Evolutionary conservation across 495 filamentous ascomycete genomes (phyloP).

Genomic region (Filosporella fistucella): DNA sequence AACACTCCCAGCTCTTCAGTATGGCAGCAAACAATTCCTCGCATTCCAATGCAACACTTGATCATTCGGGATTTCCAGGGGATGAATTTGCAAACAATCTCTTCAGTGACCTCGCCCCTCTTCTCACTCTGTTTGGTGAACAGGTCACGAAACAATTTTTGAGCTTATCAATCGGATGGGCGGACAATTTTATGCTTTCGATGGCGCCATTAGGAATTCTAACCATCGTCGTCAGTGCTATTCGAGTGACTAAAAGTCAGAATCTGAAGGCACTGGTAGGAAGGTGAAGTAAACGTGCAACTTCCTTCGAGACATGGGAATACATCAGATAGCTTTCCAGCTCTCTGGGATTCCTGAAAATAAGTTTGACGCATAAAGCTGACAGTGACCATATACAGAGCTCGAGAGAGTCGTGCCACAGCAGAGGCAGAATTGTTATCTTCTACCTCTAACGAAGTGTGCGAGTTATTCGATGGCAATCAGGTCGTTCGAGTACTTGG

Average conservation of each 20-base stretch:
- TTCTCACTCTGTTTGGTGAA: neutral
- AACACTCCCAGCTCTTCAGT: too few relatives aligned
- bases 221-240: neutral
- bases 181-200: neutral
- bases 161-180: too few relatives aligned
- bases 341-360: too few relatives aligned
- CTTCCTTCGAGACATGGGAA: too few relatives aligned
- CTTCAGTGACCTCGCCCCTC: neutral
- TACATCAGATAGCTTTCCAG: too few relatives aligned
- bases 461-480: neutral
- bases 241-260: neutral
- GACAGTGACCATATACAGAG: too few relatives aligned
- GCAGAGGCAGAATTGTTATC: neutral
- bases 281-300: too few relatives aligned
- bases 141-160: neutral
- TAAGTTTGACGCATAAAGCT: too few relatives aligned
- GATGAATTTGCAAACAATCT: neutral
- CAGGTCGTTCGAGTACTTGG: neutral
- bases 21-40: too few relatives aligned
- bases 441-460: neutral
- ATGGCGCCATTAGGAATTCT: conserved; percentile 1
- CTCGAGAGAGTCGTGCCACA: neutral
- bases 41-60: too few relatives aligned
- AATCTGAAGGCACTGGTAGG: neutral
- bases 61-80: neutral